Evolutionary conservation across 371 early-diverging fungal genomes (phyloP).

Genomic region (Zychaea mexicana): DNA sequence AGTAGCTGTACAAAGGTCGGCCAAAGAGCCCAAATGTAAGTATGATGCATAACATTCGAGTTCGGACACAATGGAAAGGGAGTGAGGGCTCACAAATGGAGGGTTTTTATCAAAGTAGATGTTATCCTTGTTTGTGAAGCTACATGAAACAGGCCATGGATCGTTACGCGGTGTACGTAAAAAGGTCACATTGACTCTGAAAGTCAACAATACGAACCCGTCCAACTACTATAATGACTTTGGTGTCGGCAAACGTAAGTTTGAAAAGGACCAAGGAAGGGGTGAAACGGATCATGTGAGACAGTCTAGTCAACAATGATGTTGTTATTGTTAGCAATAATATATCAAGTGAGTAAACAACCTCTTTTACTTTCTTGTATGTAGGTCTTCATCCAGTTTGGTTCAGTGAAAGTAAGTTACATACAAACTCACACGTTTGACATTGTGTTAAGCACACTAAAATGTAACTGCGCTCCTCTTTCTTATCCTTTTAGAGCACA

Average conservation of each 20-base stretch:
- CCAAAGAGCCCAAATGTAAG: slow-evolving; percentile 6
- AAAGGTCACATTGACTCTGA: slow-evolving; percentile 50
- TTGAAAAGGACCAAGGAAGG: neutral
- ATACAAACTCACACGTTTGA: too few species aligned
- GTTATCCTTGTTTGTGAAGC: slow-evolving; percentile 51
- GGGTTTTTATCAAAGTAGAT: too few species aligned
- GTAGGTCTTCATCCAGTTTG: slow-evolving; percentile 45
- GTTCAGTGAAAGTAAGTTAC: slow-evolving; percentile 44
- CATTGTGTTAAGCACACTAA: too few species aligned
- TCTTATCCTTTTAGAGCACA: slow-evolving; percentile 50
- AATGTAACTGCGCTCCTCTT: too few species aligned
- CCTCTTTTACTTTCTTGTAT: too few species aligned
- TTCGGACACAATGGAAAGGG: too few species aligned
- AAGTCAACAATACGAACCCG: slow-evolving; percentile 51
- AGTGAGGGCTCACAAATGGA: too few species aligned
- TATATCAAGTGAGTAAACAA: too few species aligned
- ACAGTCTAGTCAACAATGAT: too few species aligned
- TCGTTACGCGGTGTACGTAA: slow-evolving; percentile 43
- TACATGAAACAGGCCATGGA: slow-evolving; percentile 53
- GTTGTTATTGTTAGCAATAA: too few species aligned
- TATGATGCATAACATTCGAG: neutral
- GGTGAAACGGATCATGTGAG: neutral
- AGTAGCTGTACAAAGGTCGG: slow-evolving; percentile 15
- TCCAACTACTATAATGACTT: slow-evolving; percentile 50
- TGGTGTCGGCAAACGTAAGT: slow-evolving; percentile 32